A percentile compares a stretch with the other conserved stretches of the same genome.
Evolutionary conservation across 2,329 filamentous ascomycete species (phyloP).

Genomic region (Claviceps paspali): DNA sequence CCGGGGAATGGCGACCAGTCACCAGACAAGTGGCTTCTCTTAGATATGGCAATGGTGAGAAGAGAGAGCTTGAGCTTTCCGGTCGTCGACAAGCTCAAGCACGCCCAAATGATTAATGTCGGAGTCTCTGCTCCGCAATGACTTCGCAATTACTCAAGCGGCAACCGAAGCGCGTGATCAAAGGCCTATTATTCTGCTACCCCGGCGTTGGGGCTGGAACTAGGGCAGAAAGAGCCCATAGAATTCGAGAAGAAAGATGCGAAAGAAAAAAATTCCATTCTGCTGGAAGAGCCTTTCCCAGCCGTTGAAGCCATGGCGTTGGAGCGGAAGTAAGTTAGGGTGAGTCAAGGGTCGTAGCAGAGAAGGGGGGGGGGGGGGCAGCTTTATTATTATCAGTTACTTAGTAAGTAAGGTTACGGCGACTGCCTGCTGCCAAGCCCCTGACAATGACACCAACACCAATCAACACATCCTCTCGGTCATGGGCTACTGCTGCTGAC

Average conservation of each 20-base stretch:
- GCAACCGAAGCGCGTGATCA: slow-evolving; percentile 13
- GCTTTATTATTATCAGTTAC: not conserved
- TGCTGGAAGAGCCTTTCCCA: not conserved
- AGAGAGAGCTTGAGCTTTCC: not conserved
- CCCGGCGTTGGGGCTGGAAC: slow-evolving; percentile 33
- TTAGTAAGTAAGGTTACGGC: too few species aligned
- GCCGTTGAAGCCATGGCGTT: slow-evolving; percentile 1
- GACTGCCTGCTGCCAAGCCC: too few species aligned
- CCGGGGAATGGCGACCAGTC: not conserved
- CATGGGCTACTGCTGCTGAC: too few species aligned
- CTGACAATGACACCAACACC: too few species aligned
- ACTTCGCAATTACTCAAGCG: slow-evolving; percentile 10
- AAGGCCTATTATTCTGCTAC: slow-evolving; percentile 27
- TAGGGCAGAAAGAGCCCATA: slow-evolving; percentile 1
- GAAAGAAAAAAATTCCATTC: not conserved
- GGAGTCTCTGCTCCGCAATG: slow-evolving; percentile 9
- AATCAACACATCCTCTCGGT: too few species aligned
- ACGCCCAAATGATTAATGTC: not conserved
- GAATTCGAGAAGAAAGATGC: not conserved
- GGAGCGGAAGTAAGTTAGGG: too few species aligned
- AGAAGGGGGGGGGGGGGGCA: not conserved
- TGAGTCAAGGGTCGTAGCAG: not conserved
- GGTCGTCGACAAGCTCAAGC: not conserved
- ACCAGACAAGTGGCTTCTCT: not conserved
- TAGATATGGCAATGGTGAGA: not conserved